phyloP scores from a whole-genome alignment of 2,329 filamentous ascomycete species.

The Fonsecaea pedrosoi region DNA sequence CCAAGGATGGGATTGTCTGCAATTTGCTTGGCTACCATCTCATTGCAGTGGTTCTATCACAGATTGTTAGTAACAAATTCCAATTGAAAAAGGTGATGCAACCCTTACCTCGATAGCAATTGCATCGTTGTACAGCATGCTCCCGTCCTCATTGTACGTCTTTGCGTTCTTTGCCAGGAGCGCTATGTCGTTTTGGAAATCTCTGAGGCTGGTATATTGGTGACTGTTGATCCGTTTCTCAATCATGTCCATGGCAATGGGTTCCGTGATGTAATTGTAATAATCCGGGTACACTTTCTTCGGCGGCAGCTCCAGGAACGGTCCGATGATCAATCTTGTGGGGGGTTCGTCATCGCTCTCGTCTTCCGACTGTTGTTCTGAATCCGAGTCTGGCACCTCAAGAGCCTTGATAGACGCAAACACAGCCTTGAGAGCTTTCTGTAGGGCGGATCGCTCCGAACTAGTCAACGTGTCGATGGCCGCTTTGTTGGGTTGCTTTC shows the following conservation, averaged over 20 bases:
- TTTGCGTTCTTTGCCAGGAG: slow-evolving; percentile 88
- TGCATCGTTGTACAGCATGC: slow-evolving; percentile 88
- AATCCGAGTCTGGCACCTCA: slow-evolving; percentile 71
- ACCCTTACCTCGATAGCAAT: slow-evolving; percentile 85
- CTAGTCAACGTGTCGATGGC: slow-evolving; percentile 66
- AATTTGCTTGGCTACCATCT: slow-evolving; percentile 40
- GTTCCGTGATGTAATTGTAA: slow-evolving; percentile 88
- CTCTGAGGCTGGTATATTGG: slow-evolving; percentile 81
- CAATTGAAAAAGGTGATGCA: neutral
- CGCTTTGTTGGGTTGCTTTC: slow-evolving; percentile 73
- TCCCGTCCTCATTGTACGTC: slow-evolving; percentile 96
- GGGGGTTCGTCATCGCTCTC: slow-evolving; percentile 60
- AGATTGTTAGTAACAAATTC: neutral
- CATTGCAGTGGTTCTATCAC: slow-evolving; percentile 38
- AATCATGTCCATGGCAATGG: slow-evolving; percentile 96
- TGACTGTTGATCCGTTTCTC: slow-evolving; percentile 94
- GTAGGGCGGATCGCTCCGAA: slow-evolving; percentile 76
- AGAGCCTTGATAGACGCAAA: slow-evolving; percentile 83
- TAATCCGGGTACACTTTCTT: slow-evolving; percentile 93
- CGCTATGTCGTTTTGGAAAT: slow-evolving; percentile 81
- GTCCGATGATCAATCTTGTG: slow-evolving; percentile 85
- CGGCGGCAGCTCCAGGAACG: slow-evolving; percentile 88
- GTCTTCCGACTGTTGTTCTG: slow-evolving; percentile 58
- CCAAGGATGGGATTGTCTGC: slow-evolving; percentile 56
- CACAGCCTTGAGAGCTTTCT: slow-evolving; percentile 76